These are phyloP conservation scores for Cryptosporidium felis DNA, from an alignment of 169 alveolate species.

Conservation along the genomic window DNA sequence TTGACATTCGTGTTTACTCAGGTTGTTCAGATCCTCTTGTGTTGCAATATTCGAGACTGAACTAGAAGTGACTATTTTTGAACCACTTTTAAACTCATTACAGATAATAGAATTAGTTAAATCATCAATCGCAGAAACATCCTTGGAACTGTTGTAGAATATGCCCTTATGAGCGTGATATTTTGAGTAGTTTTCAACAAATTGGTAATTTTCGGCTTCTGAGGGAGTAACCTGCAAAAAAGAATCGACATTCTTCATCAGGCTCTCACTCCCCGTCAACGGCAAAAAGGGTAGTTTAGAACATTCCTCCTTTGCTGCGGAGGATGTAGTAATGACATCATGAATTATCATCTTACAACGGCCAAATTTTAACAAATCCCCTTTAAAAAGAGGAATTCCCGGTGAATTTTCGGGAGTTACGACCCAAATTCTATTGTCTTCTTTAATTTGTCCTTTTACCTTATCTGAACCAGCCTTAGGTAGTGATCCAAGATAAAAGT, in stretches of 20 bases:
- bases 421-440: constrained; percentile 50
- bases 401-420: constrained; percentile 48
- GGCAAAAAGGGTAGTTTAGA: constrained; percentile 30
- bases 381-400: constrained; percentile 34
- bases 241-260: not conserved
- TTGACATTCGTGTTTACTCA: too few relatives aligned
- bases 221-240: constrained; percentile 9
- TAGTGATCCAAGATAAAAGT: not conserved
- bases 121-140: too few relatives aligned
- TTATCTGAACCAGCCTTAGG: not conserved
- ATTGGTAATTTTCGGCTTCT: not conserved
- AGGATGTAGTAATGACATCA: constrained; percentile 25
- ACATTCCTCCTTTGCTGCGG: constrained; percentile 40
- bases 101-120: too few relatives aligned
- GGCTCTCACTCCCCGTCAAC: constrained; percentile 1
- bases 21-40: not conserved
- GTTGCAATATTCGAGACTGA: not conserved
- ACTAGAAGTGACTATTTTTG: not conserved
- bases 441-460: not conserved
- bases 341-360: constrained; percentile 62
- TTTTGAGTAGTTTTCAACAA: too few relatives aligned
- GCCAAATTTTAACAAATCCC: constrained; percentile 50
- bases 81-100: too few relatives aligned
- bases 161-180: too few relatives aligned
- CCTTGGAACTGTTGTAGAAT: too few relatives aligned